Evolutionary conservation across 176 grass and related monocot species (phyloP).

Genomic region (Canna indica): DNA sequence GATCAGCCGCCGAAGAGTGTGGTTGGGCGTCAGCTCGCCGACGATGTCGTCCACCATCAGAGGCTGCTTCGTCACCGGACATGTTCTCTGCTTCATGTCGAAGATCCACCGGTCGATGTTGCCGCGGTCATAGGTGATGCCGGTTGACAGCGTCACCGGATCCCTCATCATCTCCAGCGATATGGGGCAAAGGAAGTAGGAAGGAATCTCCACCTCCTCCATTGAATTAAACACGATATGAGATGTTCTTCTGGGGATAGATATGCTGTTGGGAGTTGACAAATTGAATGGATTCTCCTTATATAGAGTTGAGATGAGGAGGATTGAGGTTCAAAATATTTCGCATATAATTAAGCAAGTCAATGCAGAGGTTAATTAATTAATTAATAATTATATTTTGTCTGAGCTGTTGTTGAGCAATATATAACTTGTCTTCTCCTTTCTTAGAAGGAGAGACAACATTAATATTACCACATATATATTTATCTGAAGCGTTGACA

Average conservation of each 20-base stretch:
- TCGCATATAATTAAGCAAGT: too few species aligned
- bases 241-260: too few species aligned
- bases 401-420: not conserved
- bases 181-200: constrained; percentile 91
- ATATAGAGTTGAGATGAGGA: not conserved
- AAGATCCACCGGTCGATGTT: constrained; percentile 75
- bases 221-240: not conserved
- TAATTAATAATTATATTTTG: too few species aligned
- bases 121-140: constrained; percentile 74
- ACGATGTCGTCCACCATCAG: constrained; percentile 24
- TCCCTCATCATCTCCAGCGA: constrained; percentile 88
- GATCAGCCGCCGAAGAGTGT: constrained; percentile 91
- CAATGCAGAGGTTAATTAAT: not conserved
- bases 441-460: not conserved
- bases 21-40: constrained; percentile 68
- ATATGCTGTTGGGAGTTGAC: not conserved
- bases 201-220: constrained; percentile 41
- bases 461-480: not conserved
- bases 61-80: constrained; percentile 60
- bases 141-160: constrained; percentile 71
- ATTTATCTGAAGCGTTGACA: not conserved
- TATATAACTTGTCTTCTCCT: not conserved
- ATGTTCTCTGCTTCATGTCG: constrained; percentile 16
- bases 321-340: not conserved
- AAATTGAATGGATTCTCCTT: not conserved